Conservation (phyloP, 345 rosid genomes). For the Pistacia integerrima region DNA sequence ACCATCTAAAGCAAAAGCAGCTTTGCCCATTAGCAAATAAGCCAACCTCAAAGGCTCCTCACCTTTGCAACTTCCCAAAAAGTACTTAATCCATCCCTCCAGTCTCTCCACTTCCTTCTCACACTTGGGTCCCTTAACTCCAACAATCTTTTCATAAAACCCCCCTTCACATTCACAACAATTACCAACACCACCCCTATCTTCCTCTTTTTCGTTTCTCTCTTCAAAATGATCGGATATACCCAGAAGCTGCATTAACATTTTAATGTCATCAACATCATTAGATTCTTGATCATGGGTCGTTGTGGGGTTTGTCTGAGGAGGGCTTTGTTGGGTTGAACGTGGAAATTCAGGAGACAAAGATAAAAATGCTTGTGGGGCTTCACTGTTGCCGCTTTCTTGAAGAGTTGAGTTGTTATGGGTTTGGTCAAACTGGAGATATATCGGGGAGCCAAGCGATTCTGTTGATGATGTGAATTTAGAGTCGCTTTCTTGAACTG, state of each 20-base stretch:
- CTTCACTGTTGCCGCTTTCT: conserved; percentile 51
- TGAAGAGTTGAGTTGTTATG: conserved; percentile 17
- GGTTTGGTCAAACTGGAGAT: conserved; percentile 24
- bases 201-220: conserved; percentile 16
- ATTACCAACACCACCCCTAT: conserved; percentile 8
- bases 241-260: conserved; percentile 41
- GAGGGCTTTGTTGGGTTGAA: conserved; percentile 24
- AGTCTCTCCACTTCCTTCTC: conserved; percentile 43
- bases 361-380: conserved; percentile 44
- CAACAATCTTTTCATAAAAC: conserved; percentile 49
- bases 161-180: conserved; percentile 34
- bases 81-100: conserved; percentile 47
- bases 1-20: conserved; percentile 27
- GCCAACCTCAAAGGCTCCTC: conserved; percentile 51
- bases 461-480: conserved; percentile 17
- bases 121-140: conserved; percentile 55
- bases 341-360: conserved; percentile 28
- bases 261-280: conserved; percentile 32
- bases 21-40: conserved; percentile 51
- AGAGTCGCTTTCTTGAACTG: conserved; percentile 5
- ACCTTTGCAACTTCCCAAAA: conserved; percentile 23
- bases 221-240: conserved; percentile 16
- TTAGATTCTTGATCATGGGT: conserved; percentile 1
- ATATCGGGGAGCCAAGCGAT: conserved; percentile 44
- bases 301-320: conserved; percentile 9